phyloP scores from a whole-genome alignment of 1,139 yeast species.

The Kurtzmaniella quercitrusa region DNA sequence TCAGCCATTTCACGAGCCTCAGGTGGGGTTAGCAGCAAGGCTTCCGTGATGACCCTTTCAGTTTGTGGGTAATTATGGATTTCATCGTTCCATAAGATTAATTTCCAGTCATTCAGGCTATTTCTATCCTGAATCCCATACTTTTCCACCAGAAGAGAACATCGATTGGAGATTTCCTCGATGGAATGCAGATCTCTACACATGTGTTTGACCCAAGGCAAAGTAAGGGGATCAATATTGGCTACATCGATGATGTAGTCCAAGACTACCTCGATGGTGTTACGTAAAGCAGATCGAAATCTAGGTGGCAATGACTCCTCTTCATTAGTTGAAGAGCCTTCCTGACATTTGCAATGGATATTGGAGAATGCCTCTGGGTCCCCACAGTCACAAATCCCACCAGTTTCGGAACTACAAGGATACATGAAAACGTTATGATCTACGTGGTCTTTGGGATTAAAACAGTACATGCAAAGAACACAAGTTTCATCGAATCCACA shows the following conservation, averaged over 20 bases:
- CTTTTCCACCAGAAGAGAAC: not conserved
- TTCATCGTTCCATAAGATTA: constrained; percentile 73
- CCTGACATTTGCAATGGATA: constrained; percentile 47
- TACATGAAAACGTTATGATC: constrained; percentile 59
- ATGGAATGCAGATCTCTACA: constrained; percentile 14
- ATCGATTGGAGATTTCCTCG: not conserved
- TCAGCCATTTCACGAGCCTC: constrained; percentile 31
- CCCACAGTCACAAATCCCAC: constrained; percentile 89
- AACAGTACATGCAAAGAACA: constrained; percentile 67
- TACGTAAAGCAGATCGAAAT: constrained; percentile 16
- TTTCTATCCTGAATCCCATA: constrained; percentile 22
- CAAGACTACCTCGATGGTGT: constrained; percentile 33
- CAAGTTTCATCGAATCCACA: constrained; percentile 76
- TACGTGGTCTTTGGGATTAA: constrained; percentile 60
- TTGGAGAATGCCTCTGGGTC: constrained; percentile 77
- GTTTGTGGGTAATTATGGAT: constrained; percentile 55
- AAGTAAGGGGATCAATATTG: constrained; percentile 28
- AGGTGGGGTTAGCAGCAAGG: constrained; percentile 20
- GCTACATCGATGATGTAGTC: constrained; percentile 49
- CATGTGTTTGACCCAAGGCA: constrained; percentile 24
- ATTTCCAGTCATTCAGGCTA: constrained; percentile 31
- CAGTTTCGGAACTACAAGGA: constrained; percentile 42
- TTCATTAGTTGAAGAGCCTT: constrained; percentile 5
- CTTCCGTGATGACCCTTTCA: constrained; percentile 34
- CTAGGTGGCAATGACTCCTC: constrained; percentile 8